Base-by-base conservation (phyloP, 2,329 filamentous ascomycete species). In the Chrysoporthe deuterocubensis region DNA sequence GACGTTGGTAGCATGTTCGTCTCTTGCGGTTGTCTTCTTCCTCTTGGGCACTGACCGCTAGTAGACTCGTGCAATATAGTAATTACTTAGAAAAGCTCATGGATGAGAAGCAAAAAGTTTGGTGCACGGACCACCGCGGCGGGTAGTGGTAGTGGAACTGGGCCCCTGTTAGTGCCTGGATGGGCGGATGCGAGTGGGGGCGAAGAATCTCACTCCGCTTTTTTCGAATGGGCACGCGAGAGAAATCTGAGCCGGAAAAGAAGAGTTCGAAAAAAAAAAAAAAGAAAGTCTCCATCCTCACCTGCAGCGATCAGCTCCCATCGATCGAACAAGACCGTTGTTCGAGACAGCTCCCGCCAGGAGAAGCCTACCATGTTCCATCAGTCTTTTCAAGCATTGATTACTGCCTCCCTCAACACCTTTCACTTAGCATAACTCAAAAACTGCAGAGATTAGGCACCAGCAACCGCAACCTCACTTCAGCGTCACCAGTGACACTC, bases 321-420 rank as follows among this genome's bases (percentile, higher is more conserved):
- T 50, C 44, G 43, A 32, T n/a, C 57, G 6, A 2, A 48, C 66
- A 70, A 52, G 57, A 37, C 59, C 61, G 62, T 50, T 54, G 54
- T 67, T 48, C 50, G 42, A 44, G 0, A 34, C 60, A 60, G n/a
- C 48, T 58, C 14, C 56, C 43, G 37, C 37, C 46, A 48, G 34
- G 54, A 62, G 44, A 64, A 26, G 32, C n/a, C 46, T 68, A 70
- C 56, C 44, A 70, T 70, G 68, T 64, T 46, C 54, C 16, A 61
- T 32, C 66, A 61, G 63, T 43, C 11, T n/a, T 48, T 46, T 43
- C 21, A 44, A 58, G n/a, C 40, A 66, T 46, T 57, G 44, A 14
- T 21, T 34, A 42, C 62, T 48, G 21, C 46, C 2, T 50, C 50
- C 42, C 63, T 62, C 50, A 61, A 58, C 61, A 56, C 56, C 65